Base-by-base conservation (phyloP, 306 rosid genomes). In the Dicorynia guianensis region DNA sequence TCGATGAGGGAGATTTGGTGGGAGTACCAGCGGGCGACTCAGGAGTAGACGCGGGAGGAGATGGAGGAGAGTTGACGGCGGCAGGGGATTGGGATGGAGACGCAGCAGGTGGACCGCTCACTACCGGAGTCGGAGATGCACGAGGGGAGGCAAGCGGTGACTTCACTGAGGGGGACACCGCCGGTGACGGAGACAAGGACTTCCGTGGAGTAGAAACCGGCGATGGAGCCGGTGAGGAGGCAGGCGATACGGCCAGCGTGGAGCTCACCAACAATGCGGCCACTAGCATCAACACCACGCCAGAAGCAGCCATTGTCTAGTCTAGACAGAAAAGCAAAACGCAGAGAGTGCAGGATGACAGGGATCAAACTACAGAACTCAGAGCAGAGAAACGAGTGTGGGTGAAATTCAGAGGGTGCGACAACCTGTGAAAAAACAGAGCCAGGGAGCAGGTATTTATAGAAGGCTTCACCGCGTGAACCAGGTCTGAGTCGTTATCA, bases 221-320 rank as follows among this genome's bases (percentile, higher is more conserved):
- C 0, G 88, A 77, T 2, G 62, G 42, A 12, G 85, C 82, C 1
- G 89, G 90, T 5, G 90, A 67, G 0, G 82, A 35, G 0, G 83
- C 50, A 11, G 93, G 91, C 30, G 89, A 79, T 47, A 79, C 88
- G 48, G 89, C 91, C 4, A 74, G 0, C 25, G 82, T 43, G 17
- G 82, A 35, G 76, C 61, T 60, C 4, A 85, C 73, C 38, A 86
- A 57, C 67, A 89, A 34, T 52, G 85, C 75, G 1, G 82, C 67
- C 1, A 84, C 39, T 10, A 85, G 69, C 71, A 85, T 76, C 13
- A 81, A 34, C 8, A 68, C 59, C 8, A 69, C 14, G 63, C 75
- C 53, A 56, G 50, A 54, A 14, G 43, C 15, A 49, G 94, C 91
- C 94, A 89, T 87, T 63, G 63, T 38, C n/a, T n/a, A n/a, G n/a